Percentiles rank a stretch among this genome's conserved stretches.
Evolutionary conservation across 208 protist species (phyloP).

Genomic region (Wallacemonas collosoma): DNA sequence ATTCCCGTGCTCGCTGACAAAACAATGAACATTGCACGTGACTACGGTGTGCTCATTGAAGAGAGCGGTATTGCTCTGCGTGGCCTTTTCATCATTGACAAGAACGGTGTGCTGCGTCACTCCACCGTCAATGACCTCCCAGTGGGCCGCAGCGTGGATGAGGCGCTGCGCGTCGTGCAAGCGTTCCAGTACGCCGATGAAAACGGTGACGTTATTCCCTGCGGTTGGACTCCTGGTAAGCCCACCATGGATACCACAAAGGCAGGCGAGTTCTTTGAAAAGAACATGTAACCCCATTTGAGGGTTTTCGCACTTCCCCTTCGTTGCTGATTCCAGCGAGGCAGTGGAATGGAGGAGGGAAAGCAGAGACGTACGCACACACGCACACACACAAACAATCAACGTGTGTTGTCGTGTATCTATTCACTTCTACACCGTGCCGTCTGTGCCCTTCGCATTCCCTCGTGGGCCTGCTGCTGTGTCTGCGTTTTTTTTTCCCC

Average conservation of each 20-base stretch:
- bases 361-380: no score
- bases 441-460: background rate
- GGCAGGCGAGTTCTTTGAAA: constrained; percentile 93
- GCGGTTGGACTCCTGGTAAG: constrained; percentile 94
- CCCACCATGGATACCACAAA: constrained; percentile 92
- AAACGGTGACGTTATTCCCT: constrained; percentile 94
- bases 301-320: background rate
- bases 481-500: background rate
- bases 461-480: background rate
- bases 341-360: no score
- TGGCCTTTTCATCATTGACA: constrained; percentile 97
- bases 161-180: constrained; percentile 95
- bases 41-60: constrained; percentile 96
- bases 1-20: constrained; percentile 97
- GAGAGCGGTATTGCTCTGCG: constrained; percentile 83
- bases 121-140: constrained; percentile 96
- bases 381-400: no score
- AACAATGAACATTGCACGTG: constrained; percentile 90
- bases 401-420: no score
- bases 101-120: constrained; percentile 91
- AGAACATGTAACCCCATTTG: constrained; percentile 44
- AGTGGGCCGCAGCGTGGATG: constrained; percentile 96
- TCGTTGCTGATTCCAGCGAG: background rate
- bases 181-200: constrained; percentile 96
- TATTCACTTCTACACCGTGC: no score